These are phyloP conservation scores for Ceratobasidium sp. DNA, from an alignment of 1,284 basidiomycete species.

Conservation along the genomic window DNA sequence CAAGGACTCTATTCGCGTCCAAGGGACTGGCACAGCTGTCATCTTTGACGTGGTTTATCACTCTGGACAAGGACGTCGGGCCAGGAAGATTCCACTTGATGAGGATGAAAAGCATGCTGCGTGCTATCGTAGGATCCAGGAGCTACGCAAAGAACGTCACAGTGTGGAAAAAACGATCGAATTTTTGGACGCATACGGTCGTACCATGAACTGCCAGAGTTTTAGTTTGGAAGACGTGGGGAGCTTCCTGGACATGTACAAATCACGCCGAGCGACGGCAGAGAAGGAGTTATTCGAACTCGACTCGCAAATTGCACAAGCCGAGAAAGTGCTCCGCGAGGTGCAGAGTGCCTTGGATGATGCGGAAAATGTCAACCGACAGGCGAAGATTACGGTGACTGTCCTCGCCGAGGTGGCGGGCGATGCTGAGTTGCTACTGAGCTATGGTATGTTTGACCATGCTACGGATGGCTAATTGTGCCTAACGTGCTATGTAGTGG, in stretches of 20 bases:
- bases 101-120: slow-evolving; percentile 38
- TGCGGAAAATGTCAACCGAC: slow-evolving; percentile 36
- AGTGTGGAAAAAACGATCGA: slow-evolving; percentile 33
- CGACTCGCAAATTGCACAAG: slow-evolving; percentile 35
- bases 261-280: slow-evolving; percentile 34
- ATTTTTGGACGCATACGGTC: slow-evolving; percentile 40
- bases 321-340: slow-evolving; percentile 32
- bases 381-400: slow-evolving; percentile 41
- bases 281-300: slow-evolving; percentile 28
- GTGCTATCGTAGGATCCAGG: slow-evolving; percentile 44
- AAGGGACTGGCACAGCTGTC: slow-evolving; percentile 43
- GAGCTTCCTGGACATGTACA: slow-evolving; percentile 42
- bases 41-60: slow-evolving; percentile 46
- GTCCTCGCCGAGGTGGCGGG: slow-evolving; percentile 39
- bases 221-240: slow-evolving; percentile 36
- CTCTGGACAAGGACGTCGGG: no score
- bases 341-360: slow-evolving; percentile 37
- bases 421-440: slow-evolving; percentile 39
- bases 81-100: neutral
- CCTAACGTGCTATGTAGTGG: slow-evolving; percentile 37
- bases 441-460: slow-evolving; percentile 41
- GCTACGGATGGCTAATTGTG: slow-evolving; percentile 30
- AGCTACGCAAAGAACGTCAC: slow-evolving; percentile 34
- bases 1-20: slow-evolving; percentile 45
- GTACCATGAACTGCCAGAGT: slow-evolving; percentile 40